Conservation (phyloP, 2,329 filamentous ascomycete species). For the Capronia americana region DNA sequence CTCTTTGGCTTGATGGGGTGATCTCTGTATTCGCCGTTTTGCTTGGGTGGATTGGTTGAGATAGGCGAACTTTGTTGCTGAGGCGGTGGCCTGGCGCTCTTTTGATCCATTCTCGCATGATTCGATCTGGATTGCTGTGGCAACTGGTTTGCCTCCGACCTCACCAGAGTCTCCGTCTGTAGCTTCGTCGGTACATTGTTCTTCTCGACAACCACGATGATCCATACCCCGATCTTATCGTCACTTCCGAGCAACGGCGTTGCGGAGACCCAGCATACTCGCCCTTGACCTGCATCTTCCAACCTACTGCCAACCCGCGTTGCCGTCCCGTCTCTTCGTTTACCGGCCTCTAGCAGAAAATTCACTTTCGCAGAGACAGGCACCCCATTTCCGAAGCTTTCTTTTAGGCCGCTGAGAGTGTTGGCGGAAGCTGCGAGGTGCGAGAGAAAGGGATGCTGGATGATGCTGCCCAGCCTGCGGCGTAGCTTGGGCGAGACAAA, state of each 20-base stretch:
- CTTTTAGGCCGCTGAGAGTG: conserved; percentile 48
- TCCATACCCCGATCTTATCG: conserved; percentile 55
- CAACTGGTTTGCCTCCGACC: background rate
- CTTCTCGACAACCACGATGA: conserved; percentile 54
- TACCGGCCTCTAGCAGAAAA: conserved; percentile 43
- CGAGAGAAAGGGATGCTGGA: conserved; percentile 52
- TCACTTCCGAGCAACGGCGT: conserved; percentile 53
- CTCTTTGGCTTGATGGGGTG: conserved; percentile 22
- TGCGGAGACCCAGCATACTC: conserved; percentile 52
- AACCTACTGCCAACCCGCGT: conserved; percentile 28
- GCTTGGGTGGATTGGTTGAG: background rate
- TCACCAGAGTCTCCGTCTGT: background rate
- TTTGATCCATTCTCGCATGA: conserved; percentile 9
- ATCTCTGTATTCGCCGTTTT: background rate
- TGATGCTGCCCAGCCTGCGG: conserved; percentile 39
- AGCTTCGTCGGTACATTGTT: conserved; percentile 18
- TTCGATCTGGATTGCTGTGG: background rate
- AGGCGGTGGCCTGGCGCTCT: conserved; percentile 2
- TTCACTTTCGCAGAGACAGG: conserved; percentile 53
- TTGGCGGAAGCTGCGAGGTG: conserved; percentile 50
- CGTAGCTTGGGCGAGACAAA: conserved; percentile 44
- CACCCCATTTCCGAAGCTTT: conserved; percentile 48
- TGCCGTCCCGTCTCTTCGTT: conserved; percentile 32
- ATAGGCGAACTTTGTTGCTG: background rate
- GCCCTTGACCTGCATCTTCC: conserved; percentile 28